Base-by-base conservation (phyloP, 345 rosid genomes). In the Hevea brasiliensis region DNA sequence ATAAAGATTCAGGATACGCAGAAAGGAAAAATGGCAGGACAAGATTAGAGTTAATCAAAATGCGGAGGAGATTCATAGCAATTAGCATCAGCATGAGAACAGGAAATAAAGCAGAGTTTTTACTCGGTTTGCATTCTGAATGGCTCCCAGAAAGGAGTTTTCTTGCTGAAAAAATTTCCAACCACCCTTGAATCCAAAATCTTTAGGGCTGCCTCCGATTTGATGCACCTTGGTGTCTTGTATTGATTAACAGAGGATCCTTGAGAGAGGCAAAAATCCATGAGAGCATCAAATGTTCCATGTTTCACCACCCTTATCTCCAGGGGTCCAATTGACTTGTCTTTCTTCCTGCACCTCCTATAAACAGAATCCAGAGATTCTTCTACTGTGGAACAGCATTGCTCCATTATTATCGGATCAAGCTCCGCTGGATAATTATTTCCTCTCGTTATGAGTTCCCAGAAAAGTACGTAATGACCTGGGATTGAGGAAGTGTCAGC, bases 171-270 rank as follows among this genome's bases (percentile, higher is more conserved):
- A 82, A 84, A 90, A 71, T 85, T 87, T 62, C 84, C 87, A 61
- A 88, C 78, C 23, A 90, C 94, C 59, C 90, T 89, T 7, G 92
- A 85, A 67, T 90, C 87, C 82, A 94, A 85, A 61, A 92, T 82
- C 73, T 82, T 74, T n/a, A 89, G 74, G 27, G 93, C 89, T 63
- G 82, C 87, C 73, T 79, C 83, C 9, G 96, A 82, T 72, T 87
- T 87, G 74, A 94, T 90, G 85, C 96, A 92, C 74, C 98, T 89
- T 21, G 98, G 96, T 9, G 97, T 94, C 84, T 94, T 94, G 77
- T 94, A 94, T 71, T 94, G 98, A 79, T 94, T 94, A 64, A 94
- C 88, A 0, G 98, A 94, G 61, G 98, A 94, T 7, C 98, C 98
- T 72, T 87, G 89, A 12, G 89, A 89, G 11, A 92, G 88, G 61